Evolutionary conservation across 1,139 yeast species (phyloP), one percentile per base, ranked within the genome.

Genomic region (Hemisphaericaspora xylofermentans): DNA sequence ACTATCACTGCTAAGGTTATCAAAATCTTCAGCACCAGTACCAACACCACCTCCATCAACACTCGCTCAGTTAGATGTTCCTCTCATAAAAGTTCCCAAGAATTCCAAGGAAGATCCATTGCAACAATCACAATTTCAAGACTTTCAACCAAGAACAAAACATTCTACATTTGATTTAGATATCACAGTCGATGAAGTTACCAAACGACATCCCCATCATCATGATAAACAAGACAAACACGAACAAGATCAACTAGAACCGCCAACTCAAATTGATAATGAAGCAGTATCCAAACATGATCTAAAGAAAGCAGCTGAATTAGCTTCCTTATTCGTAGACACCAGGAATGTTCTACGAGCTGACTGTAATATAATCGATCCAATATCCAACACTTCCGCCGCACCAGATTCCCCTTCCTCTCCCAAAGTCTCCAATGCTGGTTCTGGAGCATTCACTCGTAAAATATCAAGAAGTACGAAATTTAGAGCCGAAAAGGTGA

Each of bases 401-500:
- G 33, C 36, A 5, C 30, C 36, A 2, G 48, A 41, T 17, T 29
- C 41, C 6, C 29, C 36, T 2, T 47, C 42, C 16, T 29, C 41
- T 8, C 40, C 28, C 34, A 41, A 46, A 18, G 17, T 29, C 35
- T 24, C 32, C 43, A 15, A 49, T 49, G 12, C 29, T 5, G 6
- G 13, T 14, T 6, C 4, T 5, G 29, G 29, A n/a, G 9, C n/a
- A n/a, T n/a, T 9, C 29, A 24, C 6, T 4, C 6, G n/a, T 9
- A 6, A 15, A 15, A 50, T 57, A 3, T 63, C 76, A 2, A 56
- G 70, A 32, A 61, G 71, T 6, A 74, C 82, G 1, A 52, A 67
- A 15, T 61, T 71, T 10, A 55, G 86, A 34, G 84, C 82, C 0
- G 78, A 76, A 42, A 69, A 74, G 46, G 82, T 80, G 15, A 72